Percentiles rank a stretch among this genome's conserved stretches.
Evolutionary conservation across 306 rosid genomes (phyloP).

Genomic region (Canavalia gladiata): DNA sequence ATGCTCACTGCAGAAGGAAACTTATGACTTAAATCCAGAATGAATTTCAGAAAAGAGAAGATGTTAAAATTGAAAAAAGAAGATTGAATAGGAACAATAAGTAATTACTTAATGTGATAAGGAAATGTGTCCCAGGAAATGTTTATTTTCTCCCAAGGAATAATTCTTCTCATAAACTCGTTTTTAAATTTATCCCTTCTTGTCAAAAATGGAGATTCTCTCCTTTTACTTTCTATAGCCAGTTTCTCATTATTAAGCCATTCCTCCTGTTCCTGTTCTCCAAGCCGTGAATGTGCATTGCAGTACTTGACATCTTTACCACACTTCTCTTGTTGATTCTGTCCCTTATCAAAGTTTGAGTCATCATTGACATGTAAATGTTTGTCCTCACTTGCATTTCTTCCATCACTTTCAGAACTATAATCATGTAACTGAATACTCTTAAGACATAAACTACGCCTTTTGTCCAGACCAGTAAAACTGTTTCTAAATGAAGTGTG

Average conservation of each 20-base stretch:
- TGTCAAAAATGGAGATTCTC: constrained; percentile 80
- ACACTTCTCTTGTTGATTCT: constrained; percentile 55
- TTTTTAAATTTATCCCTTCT: constrained; percentile 81
- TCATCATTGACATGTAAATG: constrained; percentile 70
- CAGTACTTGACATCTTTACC: constrained; percentile 58
- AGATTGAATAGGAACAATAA: constrained; percentile 22
- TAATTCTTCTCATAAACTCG: constrained; percentile 82
- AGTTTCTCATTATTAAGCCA: constrained; percentile 86
- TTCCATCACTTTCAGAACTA: constrained; percentile 92
- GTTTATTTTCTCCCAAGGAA: constrained; percentile 94
- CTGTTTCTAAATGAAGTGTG: constrained; percentile 51
- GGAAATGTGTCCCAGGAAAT: constrained; percentile 96
- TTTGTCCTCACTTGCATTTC: constrained; percentile 82
- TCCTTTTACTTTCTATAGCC: constrained; percentile 71
- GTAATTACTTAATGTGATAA: constrained; percentile 80
- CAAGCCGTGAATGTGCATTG: constrained; percentile 78
- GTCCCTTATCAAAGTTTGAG: constrained; percentile 58
- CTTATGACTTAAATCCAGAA: constrained; percentile 17
- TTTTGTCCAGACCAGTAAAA: constrained; percentile 49
- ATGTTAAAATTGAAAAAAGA: constrained; percentile 17
- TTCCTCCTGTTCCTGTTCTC: constrained; percentile 88
- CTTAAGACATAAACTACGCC: constrained; percentile 49
- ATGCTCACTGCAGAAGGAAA: constrained; percentile 66
- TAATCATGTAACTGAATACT: constrained; percentile 62
- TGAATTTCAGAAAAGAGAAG: constrained; percentile 26